Base-by-base conservation (phyloP, 2,329 filamentous ascomycete genomes). In the Penicillium brasilianum region DNA sequence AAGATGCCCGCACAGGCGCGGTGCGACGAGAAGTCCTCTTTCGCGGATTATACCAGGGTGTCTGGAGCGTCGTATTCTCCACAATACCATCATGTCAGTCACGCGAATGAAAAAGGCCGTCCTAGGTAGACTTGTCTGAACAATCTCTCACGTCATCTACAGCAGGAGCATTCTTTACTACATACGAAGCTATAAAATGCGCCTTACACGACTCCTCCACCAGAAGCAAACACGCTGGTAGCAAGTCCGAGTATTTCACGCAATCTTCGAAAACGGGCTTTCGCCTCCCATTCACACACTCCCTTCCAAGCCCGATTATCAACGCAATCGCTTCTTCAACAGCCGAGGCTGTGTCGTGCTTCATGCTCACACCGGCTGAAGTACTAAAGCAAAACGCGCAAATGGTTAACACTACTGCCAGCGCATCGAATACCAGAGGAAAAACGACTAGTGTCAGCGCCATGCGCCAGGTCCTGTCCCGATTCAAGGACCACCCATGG, bases 341-440 rank as follows among this genome's bases (percentile, higher is more conserved):
- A 16, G 93, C 90, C 1, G 93, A 97, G 77, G 85, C 93, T 67
- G 90, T 92, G 3, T 93, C 92, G 5, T 97, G 93, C 73, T 83
- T 92, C 20, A 91, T 97, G 62, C 85, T 97, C 37, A 94, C 93
- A 0, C 93, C 93, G 0, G 92, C 92, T 14, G 93, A 97, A 75
- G 91, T 96, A 8, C 86, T 97, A 65, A 97, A 97, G 79, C 93
- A 96, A 74, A 97, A 97, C 76, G 92, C 93, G 0, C 93, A 97
- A 76, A 93, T 97, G 85, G 82, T 95, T 0, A 81, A 81, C 22
- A 71, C 66, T 53, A 28, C 4, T 1, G 3, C 14, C 18, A 28
- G 18, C 1, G 16, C 13, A 7, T 54, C 25, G 10, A 43, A 13
- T 30, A 1, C 20, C 22, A 39, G 20, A 2, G 7, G 14, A 13